phyloP scores from a whole-genome alignment of 352 stramenopile species.

The Globisporangium emineosum region DNA sequence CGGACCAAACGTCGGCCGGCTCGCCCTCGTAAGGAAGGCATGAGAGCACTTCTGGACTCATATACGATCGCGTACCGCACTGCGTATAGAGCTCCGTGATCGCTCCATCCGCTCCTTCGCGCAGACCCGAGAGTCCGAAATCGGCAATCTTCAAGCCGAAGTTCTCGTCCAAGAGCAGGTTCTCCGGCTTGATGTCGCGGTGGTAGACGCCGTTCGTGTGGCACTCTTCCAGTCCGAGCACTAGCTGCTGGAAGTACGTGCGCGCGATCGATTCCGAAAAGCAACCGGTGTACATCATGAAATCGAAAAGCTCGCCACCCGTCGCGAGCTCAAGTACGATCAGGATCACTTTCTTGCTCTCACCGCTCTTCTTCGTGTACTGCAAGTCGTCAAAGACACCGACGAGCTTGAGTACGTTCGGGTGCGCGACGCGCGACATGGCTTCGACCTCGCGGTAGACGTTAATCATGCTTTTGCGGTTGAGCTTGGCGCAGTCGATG shows the following conservation, averaged over 20 bases:
- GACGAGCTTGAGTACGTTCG: constrained; percentile 82
- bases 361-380: constrained; percentile 75
- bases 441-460: constrained; percentile 88
- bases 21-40: constrained; percentile 83
- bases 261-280: constrained; percentile 86
- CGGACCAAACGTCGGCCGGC: constrained; percentile 89
- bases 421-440: constrained; percentile 83
- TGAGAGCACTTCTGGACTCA: constrained; percentile 90
- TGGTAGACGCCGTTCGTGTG: constrained; percentile 86
- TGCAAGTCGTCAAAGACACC: constrained; percentile 66
- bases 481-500: constrained; percentile 81
- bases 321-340: constrained; percentile 89
- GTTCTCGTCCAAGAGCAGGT: constrained; percentile 85
- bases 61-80: constrained; percentile 91
- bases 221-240: constrained; percentile 75
- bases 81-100: constrained; percentile 79
- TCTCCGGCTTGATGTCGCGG: constrained; percentile 94
- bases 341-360: constrained; percentile 75
- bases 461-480: constrained; percentile 80
- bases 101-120: constrained; percentile 53
- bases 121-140: constrained; percentile 93
- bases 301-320: constrained; percentile 89
- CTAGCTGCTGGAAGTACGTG: constrained; percentile 88
- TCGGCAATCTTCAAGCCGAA: constrained; percentile 92
- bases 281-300: constrained; percentile 92